A percentile compares a stretch with the other conserved stretches of the same genome.
phyloP scores from a whole-genome alignment of 1,284 basidiomycete genomes.

The Spongispora temasekensis region DNA sequence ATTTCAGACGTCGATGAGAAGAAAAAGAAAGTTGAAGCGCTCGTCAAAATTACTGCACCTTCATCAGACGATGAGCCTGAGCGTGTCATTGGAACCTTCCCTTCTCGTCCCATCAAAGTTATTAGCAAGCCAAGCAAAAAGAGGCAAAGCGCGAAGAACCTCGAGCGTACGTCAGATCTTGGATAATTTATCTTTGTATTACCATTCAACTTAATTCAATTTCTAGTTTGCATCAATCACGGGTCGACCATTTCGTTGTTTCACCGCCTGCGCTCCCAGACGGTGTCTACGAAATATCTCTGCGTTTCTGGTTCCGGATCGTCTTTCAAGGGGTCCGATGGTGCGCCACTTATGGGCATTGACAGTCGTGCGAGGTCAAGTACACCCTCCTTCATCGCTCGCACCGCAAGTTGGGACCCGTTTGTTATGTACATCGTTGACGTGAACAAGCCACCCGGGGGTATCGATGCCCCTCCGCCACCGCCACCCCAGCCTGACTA shows the following conservation, averaged over 20 bases:
- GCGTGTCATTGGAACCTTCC: constrained; percentile 83
- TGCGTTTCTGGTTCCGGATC: constrained; percentile 91
- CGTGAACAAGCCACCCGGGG: constrained; percentile 76
- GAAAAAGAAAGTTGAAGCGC: constrained; percentile 89
- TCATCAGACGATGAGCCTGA: constrained; percentile 75
- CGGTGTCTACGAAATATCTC: constrained; percentile 93
- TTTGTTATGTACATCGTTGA: constrained; percentile 96
- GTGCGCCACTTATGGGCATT: constrained; percentile 78
- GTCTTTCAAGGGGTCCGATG: constrained; percentile 89
- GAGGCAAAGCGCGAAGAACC: constrained; percentile 89
- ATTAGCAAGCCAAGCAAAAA: constrained; percentile 98
- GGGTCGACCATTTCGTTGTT: constrained; percentile 95
- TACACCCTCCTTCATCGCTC: constrained; percentile 82
- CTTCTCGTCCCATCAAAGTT: constrained; percentile 92
- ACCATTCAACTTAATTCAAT: constrained; percentile 18
- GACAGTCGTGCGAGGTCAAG: constrained; percentile 70
- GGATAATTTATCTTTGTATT: constrained; percentile 16
- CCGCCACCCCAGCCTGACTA: constrained; percentile 82
- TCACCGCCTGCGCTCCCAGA: constrained; percentile 92
- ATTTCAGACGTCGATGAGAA: constrained; percentile 90
- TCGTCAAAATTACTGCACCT: constrained; percentile 87
- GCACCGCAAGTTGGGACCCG: constrained; percentile 87
- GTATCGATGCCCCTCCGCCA: constrained; percentile 73
- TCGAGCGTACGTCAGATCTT: constrained; percentile 71
- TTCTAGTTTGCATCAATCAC: constrained; percentile 88